A percentile compares a stretch with the other conserved stretches of the same genome.
Conservation (phyloP, 2,329 filamentous ascomycete species). For the Neoscytalidium dimidiatum region DNA sequence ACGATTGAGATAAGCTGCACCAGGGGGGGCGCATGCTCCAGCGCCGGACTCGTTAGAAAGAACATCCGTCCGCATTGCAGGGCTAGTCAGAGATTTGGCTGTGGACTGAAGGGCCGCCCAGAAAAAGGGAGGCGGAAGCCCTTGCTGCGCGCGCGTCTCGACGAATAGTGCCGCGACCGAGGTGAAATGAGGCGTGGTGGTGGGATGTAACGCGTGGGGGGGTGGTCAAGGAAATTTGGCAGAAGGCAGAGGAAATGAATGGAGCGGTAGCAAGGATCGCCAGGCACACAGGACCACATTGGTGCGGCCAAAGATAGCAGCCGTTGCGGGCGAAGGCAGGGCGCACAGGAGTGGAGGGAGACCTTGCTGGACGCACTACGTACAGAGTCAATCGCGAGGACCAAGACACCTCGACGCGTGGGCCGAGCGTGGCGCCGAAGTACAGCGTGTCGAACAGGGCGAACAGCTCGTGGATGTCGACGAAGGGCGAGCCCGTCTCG, state of each 20-base stretch:
- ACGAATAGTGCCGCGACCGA: neutral
- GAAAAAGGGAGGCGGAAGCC: constrained; percentile 6
- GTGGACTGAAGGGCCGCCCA: neutral
- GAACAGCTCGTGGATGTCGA: constrained; percentile 45
- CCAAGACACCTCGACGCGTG: constrained; percentile 47
- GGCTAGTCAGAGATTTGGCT: neutral
- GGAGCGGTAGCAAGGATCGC: constrained; percentile 11
- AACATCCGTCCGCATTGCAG: neutral
- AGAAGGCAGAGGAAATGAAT: constrained; percentile 10
- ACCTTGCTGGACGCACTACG: constrained; percentile 27
- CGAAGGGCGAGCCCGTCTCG: constrained; percentile 38
- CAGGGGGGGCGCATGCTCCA: neutral
- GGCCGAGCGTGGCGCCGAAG: constrained; percentile 42
- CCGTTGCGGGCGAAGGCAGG: neutral
- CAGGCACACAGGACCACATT: neutral
- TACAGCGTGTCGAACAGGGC: constrained; percentile 44
- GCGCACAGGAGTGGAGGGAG: constrained; percentile 10
- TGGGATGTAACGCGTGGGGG: constrained; percentile 9
- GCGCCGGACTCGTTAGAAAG: neutral
- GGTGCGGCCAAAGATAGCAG: constrained; percentile 1
- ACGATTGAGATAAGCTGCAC: neutral
- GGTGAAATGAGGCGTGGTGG: constrained; percentile 7
- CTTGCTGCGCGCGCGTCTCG: neutral
- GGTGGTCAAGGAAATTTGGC: neutral
- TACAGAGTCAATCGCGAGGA: constrained; percentile 46